Conservation (phyloP, 768 basidiomycete species). For the Kwoniella heveanensis region DNA sequence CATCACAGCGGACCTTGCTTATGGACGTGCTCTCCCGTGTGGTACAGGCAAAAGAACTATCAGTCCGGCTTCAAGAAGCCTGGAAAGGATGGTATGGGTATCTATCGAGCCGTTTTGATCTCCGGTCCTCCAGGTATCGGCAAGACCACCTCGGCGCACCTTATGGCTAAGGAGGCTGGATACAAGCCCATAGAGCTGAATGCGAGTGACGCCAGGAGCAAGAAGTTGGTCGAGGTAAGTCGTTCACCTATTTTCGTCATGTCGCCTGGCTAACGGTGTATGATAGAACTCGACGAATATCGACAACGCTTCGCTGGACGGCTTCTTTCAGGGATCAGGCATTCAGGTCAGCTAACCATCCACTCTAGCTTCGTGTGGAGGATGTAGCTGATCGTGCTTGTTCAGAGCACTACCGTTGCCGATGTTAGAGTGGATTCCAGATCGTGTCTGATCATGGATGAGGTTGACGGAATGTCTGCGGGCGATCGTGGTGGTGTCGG, state of each 20-base stretch:
- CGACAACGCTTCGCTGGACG: slow-evolving; percentile 83
- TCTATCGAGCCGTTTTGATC: slow-evolving; percentile 82
- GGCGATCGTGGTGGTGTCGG: slow-evolving; percentile 97
- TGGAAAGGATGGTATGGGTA: slow-evolving; percentile 84
- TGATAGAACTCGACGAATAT: slow-evolving; percentile 82
- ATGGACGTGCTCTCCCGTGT: background rate
- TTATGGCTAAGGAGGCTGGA: slow-evolving; percentile 85
- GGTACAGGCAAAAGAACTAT: slow-evolving; percentile 69
- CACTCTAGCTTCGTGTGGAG: background rate
- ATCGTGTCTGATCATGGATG: slow-evolving; percentile 96
- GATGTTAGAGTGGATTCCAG: slow-evolving; percentile 76
- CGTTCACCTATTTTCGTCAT: background rate
- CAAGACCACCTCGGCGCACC: slow-evolving; percentile 93
- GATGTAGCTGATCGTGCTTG: background rate
- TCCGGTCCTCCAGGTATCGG: slow-evolving; percentile 96
- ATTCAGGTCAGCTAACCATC: slow-evolving; percentile 32
- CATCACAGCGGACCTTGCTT: background rate
- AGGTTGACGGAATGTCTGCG: slow-evolving; percentile 98
- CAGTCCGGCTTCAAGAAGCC: slow-evolving; percentile 87
- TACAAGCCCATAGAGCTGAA: slow-evolving; percentile 94
- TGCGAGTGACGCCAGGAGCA: slow-evolving; percentile 91
- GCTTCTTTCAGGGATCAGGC: slow-evolving; percentile 61
- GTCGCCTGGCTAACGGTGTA: slow-evolving; percentile 1
- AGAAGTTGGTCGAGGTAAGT: slow-evolving; percentile 89
- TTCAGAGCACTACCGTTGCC: slow-evolving; percentile 65